Conservation (phyloP, 2,329 filamentous ascomycete species). For the Xylaria sp. region DNA sequence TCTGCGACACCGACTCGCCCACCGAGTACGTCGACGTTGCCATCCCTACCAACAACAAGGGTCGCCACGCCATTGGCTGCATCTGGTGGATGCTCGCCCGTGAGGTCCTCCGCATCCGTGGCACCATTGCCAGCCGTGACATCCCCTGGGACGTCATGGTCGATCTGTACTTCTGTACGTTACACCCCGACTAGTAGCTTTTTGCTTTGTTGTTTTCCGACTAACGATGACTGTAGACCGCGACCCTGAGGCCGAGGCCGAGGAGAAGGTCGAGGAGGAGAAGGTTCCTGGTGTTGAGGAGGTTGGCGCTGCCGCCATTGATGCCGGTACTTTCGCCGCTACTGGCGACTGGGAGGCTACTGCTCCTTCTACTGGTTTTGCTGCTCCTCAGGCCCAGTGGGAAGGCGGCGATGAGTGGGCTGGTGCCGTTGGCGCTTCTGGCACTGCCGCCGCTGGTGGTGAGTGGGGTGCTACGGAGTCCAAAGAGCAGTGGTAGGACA, state of each 20-base stretch:
- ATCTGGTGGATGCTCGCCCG: slow-evolving; percentile 99
- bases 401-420: slow-evolving; percentile 71
- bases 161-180: slow-evolving; percentile 97
- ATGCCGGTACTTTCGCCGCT: slow-evolving; percentile 73
- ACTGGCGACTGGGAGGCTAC: slow-evolving; percentile 86
- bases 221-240: slow-evolving; percentile 70
- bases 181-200: background rate
- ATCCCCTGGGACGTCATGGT: slow-evolving; percentile 99
- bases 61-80: slow-evolving; percentile 97
- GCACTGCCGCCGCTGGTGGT: slow-evolving; percentile 68
- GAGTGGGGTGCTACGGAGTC: slow-evolving; percentile 76
- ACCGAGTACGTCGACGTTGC: slow-evolving; percentile 99
- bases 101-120: slow-evolving; percentile 98
- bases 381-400: slow-evolving; percentile 63
- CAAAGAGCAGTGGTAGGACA: slow-evolving; percentile 51
- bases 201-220: slow-evolving; percentile 6
- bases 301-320: slow-evolving; percentile 80
- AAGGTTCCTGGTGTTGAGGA: slow-evolving; percentile 89
- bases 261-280: slow-evolving; percentile 96
- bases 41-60: slow-evolving; percentile 99
- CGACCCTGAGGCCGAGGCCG: slow-evolving; percentile 98
- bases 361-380: slow-evolving; percentile 76
- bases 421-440: slow-evolving; percentile 68
- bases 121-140: slow-evolving; percentile 95
- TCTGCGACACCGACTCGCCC: slow-evolving; percentile 98